These are phyloP conservation scores for Gracilariopsis chorda DNA, from an alignment of 23 red algal species.

Conservation along the genomic window DNA sequence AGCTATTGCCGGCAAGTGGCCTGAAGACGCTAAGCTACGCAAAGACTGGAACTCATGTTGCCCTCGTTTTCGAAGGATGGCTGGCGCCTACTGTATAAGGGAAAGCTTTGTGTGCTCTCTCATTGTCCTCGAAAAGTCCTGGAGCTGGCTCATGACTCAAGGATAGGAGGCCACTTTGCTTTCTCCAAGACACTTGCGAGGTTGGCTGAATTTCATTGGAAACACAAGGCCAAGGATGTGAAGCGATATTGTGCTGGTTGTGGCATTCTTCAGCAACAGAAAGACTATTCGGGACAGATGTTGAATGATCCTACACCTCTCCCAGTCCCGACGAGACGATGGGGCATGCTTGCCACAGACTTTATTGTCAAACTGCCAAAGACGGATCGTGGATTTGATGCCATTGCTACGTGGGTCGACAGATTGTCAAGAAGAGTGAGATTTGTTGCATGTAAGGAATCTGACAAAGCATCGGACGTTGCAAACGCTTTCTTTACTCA, in stretches of 20 bases:
- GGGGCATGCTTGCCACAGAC: not conserved
- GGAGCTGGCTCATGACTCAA: conserved; percentile 6
- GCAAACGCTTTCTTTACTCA: not conserved
- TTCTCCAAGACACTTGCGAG: conserved; percentile 4
- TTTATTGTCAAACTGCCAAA: not conserved
- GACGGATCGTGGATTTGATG: conserved; percentile 4
- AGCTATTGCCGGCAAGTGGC: not conserved
- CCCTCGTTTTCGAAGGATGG: not conserved
- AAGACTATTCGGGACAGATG: not conserved
- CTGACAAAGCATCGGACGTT: not conserved
- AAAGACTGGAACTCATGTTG: not conserved
- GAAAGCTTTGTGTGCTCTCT: not conserved
- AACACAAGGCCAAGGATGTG: not conserved
- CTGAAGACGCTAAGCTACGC: not conserved
- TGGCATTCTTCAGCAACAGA: not conserved
- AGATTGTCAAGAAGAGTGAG: not conserved
- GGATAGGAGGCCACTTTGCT: conserved; percentile 9
- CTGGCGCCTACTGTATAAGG: not conserved
- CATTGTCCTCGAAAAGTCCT: not conserved
- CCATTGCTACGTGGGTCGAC: conserved; percentile 10
- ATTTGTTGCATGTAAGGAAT: not conserved
- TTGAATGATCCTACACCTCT: conserved; percentile 2
- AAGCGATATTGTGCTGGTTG: not conserved
- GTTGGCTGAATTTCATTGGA: not conserved
- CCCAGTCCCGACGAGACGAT: not conserved